phyloP scores from a whole-genome alignment of 2,329 filamentous ascomycete genomes.

The Ophiostoma pallidulum region DNA sequence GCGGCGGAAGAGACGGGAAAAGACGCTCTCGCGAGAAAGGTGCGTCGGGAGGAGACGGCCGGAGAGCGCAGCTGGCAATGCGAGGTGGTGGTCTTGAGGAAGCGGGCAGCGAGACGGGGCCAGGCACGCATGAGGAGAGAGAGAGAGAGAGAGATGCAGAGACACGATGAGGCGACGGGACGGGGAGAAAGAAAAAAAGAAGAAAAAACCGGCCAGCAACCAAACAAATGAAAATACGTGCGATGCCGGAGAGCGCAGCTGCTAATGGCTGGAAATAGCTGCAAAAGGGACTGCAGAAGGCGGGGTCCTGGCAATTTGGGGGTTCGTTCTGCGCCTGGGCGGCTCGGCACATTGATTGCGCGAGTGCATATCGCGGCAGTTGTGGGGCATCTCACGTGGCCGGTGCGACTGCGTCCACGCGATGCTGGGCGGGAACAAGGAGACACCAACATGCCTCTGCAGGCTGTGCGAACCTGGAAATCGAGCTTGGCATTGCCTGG shows the following conservation, averaged over 20 bases:
- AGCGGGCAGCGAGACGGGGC: not conserved
- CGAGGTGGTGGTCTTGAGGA: not conserved
- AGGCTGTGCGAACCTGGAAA: too few relatives aligned
- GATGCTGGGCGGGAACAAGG: too few relatives aligned
- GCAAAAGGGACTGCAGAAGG: not conserved
- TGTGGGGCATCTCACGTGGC: too few relatives aligned
- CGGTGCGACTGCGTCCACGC: too few relatives aligned
- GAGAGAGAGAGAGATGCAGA: not conserved
- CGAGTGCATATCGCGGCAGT: too few relatives aligned
- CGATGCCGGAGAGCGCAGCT: not conserved
- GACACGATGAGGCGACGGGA: too few relatives aligned
- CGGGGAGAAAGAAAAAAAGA: not conserved
- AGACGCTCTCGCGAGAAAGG: not conserved
- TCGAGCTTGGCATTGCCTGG: too few relatives aligned
- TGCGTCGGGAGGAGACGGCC: not conserved
- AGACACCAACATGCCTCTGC: too few relatives aligned
- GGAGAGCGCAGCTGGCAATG: not conserved
- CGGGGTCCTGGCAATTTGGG: conserved; percentile 5
- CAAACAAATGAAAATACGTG: not conserved
- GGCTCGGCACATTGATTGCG: too few relatives aligned
- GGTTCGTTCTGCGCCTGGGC: too few relatives aligned
- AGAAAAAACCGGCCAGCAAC: not conserved
- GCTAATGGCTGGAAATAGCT: too few relatives aligned
- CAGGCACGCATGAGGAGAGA: conserved; percentile 2
- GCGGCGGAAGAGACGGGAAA: not conserved